A percentile compares a stretch with the other conserved stretches of the same genome.
These are phyloP conservation scores for Nicotiana obtusifolia DNA, from an alignment of 257 asterid species.

Conservation along the genomic window DNA sequence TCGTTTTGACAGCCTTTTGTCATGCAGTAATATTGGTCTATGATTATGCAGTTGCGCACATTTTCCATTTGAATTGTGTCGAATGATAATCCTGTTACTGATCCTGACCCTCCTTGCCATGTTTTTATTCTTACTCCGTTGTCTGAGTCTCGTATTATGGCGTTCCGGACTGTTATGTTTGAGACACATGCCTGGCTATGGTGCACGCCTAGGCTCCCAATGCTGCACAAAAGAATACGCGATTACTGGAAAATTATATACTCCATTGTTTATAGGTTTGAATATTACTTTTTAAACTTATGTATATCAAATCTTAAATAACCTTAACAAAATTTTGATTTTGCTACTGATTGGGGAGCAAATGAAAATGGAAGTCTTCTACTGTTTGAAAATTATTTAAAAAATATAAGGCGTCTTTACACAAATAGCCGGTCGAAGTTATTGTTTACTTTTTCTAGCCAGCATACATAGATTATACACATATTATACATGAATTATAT, in stretches of 20 bases:
- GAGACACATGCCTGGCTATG: slow-evolving; percentile 83
- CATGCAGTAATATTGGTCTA: slow-evolving; percentile 89
- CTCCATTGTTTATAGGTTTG: too few species aligned
- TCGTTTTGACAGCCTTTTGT: slow-evolving; percentile 69
- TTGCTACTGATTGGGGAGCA: not conserved
- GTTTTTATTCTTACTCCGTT: slow-evolving; percentile 88
- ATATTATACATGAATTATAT: too few species aligned
- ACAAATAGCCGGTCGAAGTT: too few species aligned
- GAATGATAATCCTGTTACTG: slow-evolving; percentile 60
- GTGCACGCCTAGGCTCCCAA: slow-evolving; percentile 87
- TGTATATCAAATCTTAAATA: too few species aligned
- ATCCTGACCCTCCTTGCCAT: slow-evolving; percentile 98
- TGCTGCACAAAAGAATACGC: slow-evolving; percentile 32
- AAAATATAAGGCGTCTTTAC: too few species aligned
- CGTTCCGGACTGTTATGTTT: slow-evolving; percentile 67
- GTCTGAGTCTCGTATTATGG: slow-evolving; percentile 64
- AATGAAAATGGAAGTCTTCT: not conserved
- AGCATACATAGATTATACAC: too few species aligned
- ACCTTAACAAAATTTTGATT: too few species aligned
- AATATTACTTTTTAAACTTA: too few species aligned
- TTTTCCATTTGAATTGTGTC: slow-evolving; percentile 90
- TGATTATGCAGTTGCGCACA: slow-evolving; percentile 72
- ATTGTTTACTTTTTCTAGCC: too few species aligned
- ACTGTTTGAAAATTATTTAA: too few species aligned
- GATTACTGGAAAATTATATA: too few species aligned